Conservation (phyloP, 495 filamentous ascomycete species). For the Ascobolus immersus region DNA sequence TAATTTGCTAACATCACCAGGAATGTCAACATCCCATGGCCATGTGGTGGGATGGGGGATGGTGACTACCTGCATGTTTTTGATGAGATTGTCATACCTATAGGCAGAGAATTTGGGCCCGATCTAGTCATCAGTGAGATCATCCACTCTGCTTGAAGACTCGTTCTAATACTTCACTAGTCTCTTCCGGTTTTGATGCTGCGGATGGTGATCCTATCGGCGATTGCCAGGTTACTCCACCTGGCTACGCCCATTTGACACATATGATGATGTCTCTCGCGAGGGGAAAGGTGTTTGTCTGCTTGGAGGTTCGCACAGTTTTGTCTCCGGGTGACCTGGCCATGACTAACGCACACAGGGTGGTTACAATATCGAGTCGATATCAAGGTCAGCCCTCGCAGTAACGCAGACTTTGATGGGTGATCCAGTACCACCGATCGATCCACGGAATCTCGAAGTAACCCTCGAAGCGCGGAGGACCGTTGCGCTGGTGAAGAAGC, state of each 20-base stretch:
- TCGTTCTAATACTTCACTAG: conserved; percentile 15
- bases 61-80: conserved; percentile 93
- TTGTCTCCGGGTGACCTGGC: background rate
- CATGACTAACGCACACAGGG: conserved; percentile 24
- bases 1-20: conserved; percentile 17
- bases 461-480: conserved; percentile 21
- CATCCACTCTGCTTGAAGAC: background rate
- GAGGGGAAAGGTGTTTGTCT: conserved; percentile 68
- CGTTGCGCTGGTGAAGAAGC: conserved; percentile 25
- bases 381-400: conserved; percentile 71
- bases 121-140: conserved; percentile 60
- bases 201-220: conserved; percentile 80
- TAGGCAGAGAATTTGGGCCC: conserved; percentile 73
- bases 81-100: conserved; percentile 91
- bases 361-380: conserved; percentile 80
- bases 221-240: conserved; percentile 68
- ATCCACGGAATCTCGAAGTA: conserved; percentile 39
- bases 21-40: conserved; percentile 93
- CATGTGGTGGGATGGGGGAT: conserved; percentile 77
- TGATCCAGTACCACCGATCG: too few relatives aligned
- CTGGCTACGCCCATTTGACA: conserved; percentile 94
- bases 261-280: conserved; percentile 97
- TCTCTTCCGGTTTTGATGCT: conserved; percentile 90
- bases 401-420: conserved; percentile 87
- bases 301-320: conserved; percentile 31